Percentiles rank a stretch among this genome's conserved stretches.
Evolutionary conservation across 345 rosid species (phyloP).

Genomic region (Eutrema japonicum): DNA sequence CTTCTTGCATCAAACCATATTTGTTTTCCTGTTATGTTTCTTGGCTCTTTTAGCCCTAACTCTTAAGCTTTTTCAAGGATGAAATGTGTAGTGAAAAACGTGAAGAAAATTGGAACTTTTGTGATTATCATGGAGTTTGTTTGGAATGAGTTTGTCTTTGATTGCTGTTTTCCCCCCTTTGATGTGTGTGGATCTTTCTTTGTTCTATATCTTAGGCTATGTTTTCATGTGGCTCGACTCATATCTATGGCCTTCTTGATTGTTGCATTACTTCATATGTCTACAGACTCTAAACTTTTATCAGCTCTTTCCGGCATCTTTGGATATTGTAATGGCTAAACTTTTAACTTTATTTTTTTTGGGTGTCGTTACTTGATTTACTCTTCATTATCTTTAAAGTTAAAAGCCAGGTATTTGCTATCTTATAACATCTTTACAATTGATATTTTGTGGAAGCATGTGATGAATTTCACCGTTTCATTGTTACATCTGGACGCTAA

Average conservation of each 20-base stretch:
- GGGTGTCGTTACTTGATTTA: background rate
- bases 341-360: background rate
- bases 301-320: constrained; percentile 6
- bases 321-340: background rate
- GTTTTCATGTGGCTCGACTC: constrained; percentile 3
- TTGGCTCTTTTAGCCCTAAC: background rate
- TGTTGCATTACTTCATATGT: constrained; percentile 17
- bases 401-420: background rate
- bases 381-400: background rate
- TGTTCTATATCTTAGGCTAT: background rate
- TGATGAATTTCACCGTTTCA: constrained; percentile 7
- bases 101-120: background rate
- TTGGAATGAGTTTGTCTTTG: constrained; percentile 9
- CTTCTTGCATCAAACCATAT: background rate
- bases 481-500: constrained; percentile 15
- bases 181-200: constrained; percentile 16
- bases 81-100: background rate
- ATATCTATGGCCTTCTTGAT: background rate
- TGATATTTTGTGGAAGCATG: constrained; percentile 3
- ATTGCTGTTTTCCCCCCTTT: background rate
- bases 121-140: constrained; percentile 8
- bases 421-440: background rate
- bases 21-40: constrained; percentile 1
- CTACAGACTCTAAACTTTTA: background rate
- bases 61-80: background rate